phyloP scores from a whole-genome alignment of 2,329 filamentous ascomycete species.

The Calonectria leucothoes region DNA sequence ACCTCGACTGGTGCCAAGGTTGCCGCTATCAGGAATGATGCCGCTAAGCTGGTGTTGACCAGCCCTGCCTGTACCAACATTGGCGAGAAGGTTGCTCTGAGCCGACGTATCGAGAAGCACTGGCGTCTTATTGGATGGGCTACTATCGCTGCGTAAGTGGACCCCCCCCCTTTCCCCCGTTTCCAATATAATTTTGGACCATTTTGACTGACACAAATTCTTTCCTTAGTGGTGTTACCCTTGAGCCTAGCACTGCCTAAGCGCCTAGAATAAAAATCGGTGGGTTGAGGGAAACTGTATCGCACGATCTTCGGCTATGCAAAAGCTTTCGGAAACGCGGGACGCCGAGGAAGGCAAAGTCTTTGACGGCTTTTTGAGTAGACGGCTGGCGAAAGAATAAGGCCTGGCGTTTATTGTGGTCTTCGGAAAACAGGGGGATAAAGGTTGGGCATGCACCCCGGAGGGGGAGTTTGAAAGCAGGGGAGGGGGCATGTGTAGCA shows the following conservation, averaged over 20 bases:
- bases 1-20: constrained; percentile 98
- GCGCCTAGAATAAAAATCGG: constrained; percentile 19
- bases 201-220: constrained; percentile 36
- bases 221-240: constrained; percentile 60
- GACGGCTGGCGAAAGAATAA: constrained; percentile 41
- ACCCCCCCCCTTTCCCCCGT: too few relatives aligned
- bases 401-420: constrained; percentile 39
- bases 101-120: constrained; percentile 98
- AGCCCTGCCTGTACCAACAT: constrained; percentile 96
- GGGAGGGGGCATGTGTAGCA: constrained; percentile 30
- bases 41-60: constrained; percentile 92
- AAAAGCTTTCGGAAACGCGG: constrained; percentile 29
- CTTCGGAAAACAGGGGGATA: constrained; percentile 30
- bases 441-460: constrained; percentile 22
- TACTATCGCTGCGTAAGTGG: constrained; percentile 76
- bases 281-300: constrained; percentile 30
- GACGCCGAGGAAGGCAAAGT: constrained; percentile 35
- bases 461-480: constrained; percentile 24
- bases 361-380: constrained; percentile 42
- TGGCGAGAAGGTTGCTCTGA: constrained; percentile 97
- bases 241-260: constrained; percentile 63
- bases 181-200: neutral
- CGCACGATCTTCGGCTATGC: constrained; percentile 37
- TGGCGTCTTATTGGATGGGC: constrained; percentile 96
- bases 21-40: constrained; percentile 96